These are phyloP conservation scores for Pseudoturritis turrita DNA, from an alignment of 345 rosid genomes.

Conservation along the genomic window DNA sequence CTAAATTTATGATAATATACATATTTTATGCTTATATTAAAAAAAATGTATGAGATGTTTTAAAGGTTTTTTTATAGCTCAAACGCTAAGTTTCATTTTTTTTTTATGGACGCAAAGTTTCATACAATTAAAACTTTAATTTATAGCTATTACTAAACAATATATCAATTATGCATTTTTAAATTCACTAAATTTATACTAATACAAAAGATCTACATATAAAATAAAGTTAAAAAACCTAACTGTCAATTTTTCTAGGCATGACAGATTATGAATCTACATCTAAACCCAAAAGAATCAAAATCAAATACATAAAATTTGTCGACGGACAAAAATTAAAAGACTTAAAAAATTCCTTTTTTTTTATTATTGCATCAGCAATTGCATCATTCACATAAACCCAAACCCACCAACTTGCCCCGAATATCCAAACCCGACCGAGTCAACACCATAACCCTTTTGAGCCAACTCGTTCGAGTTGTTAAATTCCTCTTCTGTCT, in stretches of 20 bases:
- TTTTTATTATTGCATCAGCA: background rate
- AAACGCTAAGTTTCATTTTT: too few species aligned
- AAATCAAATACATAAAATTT: constrained; percentile 9
- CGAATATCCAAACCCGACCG: constrained; percentile 22
- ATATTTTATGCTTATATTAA: too few species aligned
- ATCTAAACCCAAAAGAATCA: constrained; percentile 6
- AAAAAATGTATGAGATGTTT: too few species aligned
- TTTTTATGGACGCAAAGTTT: too few species aligned
- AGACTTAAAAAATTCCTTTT: background rate
- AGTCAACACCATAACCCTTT: constrained; percentile 18
- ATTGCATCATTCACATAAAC: constrained; percentile 16
- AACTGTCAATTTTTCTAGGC: background rate
- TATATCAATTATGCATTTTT: background rate
- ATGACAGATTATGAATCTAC: constrained; percentile 1
- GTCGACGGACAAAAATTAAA: background rate
- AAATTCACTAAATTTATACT: background rate
- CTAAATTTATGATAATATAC: too few species aligned
- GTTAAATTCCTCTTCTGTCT: constrained; percentile 30
- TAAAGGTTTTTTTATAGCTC: too few species aligned
- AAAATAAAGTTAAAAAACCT: background rate
- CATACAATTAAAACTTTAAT: too few species aligned
- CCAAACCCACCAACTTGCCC: constrained; percentile 29
- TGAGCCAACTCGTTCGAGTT: constrained; percentile 13
- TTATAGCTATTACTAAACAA: too few species aligned
- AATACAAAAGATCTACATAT: background rate